phyloP scores from a whole-genome alignment of 1,139 yeast genomes.

The Meyerozyma sp. region DNA sequence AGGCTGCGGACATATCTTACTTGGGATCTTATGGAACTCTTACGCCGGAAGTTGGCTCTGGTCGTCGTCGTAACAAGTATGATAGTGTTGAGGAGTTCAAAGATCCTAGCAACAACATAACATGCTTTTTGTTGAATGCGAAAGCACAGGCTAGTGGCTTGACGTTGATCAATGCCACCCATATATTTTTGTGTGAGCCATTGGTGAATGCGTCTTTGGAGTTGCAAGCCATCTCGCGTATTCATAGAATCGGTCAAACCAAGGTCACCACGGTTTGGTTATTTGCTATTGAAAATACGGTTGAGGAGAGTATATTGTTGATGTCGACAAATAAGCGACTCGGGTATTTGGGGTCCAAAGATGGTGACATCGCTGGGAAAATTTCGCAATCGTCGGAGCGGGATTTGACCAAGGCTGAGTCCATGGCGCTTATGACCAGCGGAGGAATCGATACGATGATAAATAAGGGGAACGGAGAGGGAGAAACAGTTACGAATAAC shows the following conservation, averaged over 20 bases:
- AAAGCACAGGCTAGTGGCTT: constrained; percentile 86
- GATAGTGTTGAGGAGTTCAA: constrained; percentile 61
- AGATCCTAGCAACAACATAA: constrained; percentile 49
- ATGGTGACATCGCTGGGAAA: neutral
- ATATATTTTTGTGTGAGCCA: constrained; percentile 87
- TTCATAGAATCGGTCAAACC: constrained; percentile 88
- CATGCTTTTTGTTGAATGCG: constrained; percentile 82
- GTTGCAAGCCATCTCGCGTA: constrained; percentile 84
- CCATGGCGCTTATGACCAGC: constrained; percentile 31
- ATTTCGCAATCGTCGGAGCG: constrained; percentile 11
- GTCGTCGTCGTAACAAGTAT: constrained; percentile 23
- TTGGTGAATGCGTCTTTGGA: constrained; percentile 84
- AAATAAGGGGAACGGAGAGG: constrained; percentile 37
- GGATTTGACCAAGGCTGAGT: constrained; percentile 28
- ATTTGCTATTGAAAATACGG: constrained; percentile 76
- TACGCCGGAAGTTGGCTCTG: constrained; percentile 27
- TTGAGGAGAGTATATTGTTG: constrained; percentile 83
- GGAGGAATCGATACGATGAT: constrained; percentile 39
- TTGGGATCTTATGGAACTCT: constrained; percentile 38
- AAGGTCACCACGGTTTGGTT: constrained; percentile 83
- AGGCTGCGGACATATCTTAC: constrained; percentile 49
- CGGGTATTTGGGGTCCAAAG: constrained; percentile 22
- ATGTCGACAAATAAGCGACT: constrained; percentile 48
- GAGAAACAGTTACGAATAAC: constrained; percentile 49
- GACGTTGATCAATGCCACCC: constrained; percentile 86